phyloP scores from a whole-genome alignment of 345 rosid species.

The Syzygium grande region DNA sequence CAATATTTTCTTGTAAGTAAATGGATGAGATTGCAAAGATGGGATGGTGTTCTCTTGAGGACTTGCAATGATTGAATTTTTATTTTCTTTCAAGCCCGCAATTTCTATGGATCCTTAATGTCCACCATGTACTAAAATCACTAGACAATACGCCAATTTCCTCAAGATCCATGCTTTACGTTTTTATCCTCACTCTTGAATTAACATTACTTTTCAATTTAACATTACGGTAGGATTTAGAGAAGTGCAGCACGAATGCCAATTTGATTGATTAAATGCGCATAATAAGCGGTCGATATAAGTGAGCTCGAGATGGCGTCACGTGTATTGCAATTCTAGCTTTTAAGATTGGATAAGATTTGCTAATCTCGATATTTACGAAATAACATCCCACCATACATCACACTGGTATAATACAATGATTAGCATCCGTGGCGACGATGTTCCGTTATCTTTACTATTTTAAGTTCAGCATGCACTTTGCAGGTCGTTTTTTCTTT shows the following conservation, averaged over 20 bases:
- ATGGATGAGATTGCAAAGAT: background rate
- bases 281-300: background rate
- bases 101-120: background rate
- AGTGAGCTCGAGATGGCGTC: background rate
- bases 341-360: background rate
- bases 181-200: background rate
- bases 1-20: background rate
- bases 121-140: background rate
- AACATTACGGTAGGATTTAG: background rate
- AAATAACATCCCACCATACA: background rate
- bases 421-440: background rate
- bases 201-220: background rate
- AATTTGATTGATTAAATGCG: background rate
- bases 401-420: background rate
- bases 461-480: background rate
- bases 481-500: background rate
- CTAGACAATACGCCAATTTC: background rate
- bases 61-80: background rate
- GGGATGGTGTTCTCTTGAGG: background rate
- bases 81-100: background rate
- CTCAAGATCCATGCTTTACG: background rate
- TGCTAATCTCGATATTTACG: background rate
- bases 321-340: background rate
- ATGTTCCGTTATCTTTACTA: background rate
- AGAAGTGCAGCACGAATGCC: background rate